phyloP scores from a whole-genome alignment of 2,329 filamentous ascomycete genomes.

The Bipolaris gigantea region DNA sequence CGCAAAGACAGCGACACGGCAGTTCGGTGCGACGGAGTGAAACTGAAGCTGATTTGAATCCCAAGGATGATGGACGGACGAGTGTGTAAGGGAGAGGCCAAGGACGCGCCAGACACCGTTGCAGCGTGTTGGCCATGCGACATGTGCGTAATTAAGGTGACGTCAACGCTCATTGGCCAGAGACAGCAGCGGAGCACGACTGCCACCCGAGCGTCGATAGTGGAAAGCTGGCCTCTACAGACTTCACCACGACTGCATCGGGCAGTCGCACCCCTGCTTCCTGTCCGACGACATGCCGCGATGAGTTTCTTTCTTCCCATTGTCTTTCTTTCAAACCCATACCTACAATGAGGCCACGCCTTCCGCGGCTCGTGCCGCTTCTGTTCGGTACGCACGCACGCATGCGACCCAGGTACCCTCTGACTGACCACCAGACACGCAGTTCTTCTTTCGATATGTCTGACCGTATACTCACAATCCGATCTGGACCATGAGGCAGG shows the following conservation, averaged over 20 bases:
- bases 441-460: slow-evolving; percentile 40
- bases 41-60: neutral
- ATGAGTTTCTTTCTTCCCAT: slow-evolving; percentile 30
- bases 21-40: neutral
- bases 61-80: neutral
- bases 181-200: slow-evolving; percentile 18
- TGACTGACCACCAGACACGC: slow-evolving; percentile 24
- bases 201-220: slow-evolving; percentile 20
- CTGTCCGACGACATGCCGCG: slow-evolving; percentile 29
- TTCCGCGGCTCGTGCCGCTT: slow-evolving; percentile 43
- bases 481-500: slow-evolving; percentile 22
- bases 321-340: slow-evolving; percentile 14
- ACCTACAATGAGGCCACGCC: slow-evolving; percentile 40
- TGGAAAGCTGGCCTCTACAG: slow-evolving; percentile 43
- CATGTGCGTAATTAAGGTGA: slow-evolving; percentile 16
- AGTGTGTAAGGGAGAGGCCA: neutral
- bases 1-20: neutral
- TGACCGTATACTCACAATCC: slow-evolving; percentile 29
- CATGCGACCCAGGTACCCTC: slow-evolving; percentile 10
- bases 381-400: slow-evolving; percentile 33
- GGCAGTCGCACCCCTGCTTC: slow-evolving; percentile 18
- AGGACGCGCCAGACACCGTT: neutral
- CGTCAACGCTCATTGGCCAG: slow-evolving; percentile 39
- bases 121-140: slow-evolving; percentile 8
- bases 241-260: slow-evolving; percentile 18